Conservation (phyloP, 768 basidiomycete genomes). For the Boletus pseudopeckii region DNA sequence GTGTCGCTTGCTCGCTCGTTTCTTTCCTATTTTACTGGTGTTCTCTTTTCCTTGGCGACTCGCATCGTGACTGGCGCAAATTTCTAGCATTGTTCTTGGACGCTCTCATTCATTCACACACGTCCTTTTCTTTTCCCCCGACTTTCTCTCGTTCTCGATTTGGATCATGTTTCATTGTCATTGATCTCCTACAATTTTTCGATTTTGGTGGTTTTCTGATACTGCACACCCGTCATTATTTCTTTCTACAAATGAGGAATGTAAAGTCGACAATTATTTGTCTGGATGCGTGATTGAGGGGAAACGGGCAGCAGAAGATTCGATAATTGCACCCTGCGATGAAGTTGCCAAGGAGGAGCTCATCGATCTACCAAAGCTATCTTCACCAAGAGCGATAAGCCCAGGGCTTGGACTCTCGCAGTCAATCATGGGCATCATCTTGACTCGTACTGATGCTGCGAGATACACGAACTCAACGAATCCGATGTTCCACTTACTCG, state of each 20-base stretch:
- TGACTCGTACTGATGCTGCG: neutral
- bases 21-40: neutral
- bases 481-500: too few species aligned
- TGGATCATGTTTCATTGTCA: neutral
- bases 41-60: neutral
- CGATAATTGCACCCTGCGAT: neutral
- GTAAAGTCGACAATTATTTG: slow-evolving; percentile 4
- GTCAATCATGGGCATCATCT: too few species aligned
- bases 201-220: neutral
- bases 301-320: neutral
- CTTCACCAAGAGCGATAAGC: too few species aligned
- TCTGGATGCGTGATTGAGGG: slow-evolving; percentile 19
- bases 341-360: too few species aligned
- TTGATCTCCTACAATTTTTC: too few species aligned
- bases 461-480: neutral
- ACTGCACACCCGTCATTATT: neutral
- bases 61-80: neutral
- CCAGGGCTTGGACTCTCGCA: too few species aligned
- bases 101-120: neutral
- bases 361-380: too few species aligned
- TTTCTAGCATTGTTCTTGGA: slow-evolving; percentile 18
- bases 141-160: neutral
- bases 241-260: neutral
- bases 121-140: neutral
- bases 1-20: neutral